Evolutionary conservation across 805 yeast genomes (phyloP), one percentile per base, ranked within the genome.

Genomic region (Starmera caribaea): DNA sequence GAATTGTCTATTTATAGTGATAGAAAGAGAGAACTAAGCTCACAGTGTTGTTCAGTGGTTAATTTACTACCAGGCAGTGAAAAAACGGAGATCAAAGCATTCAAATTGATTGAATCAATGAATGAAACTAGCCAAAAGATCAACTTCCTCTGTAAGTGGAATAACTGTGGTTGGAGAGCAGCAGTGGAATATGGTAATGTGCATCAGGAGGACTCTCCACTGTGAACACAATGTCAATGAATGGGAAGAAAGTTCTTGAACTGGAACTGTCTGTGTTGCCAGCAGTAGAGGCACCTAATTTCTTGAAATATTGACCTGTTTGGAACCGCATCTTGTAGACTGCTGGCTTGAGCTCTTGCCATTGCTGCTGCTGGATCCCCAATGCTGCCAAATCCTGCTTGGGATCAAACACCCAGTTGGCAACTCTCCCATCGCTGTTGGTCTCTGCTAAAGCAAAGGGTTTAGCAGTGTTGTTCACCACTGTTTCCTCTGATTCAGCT

Each of bases 141-240:
- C 32, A 48, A 30, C 53, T 47, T 2, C 97, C 97, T 41, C 97
- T 72, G 63, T 89, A 89, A 0, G 97, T 89, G 6, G 95, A 76
- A 63, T 88, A 89, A 29, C 95, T 81, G 61, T 81, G 86, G 54
- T 86, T 86, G 34, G 95, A 79, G 42, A 89, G 65, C 39, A 89
- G 69, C 45, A 89, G 63, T 0, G 97, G 97, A 40, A 89, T 81
- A 57, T 89, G 97, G 60, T 87, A 89, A 57, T 89, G 97, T 31
- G 74, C 65, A 43, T 80, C 86, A 0, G 86, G 80, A 0, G 83
- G 82, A 45, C 69, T 67, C 7, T 69, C 70, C 4, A 89, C 75
- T 27, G 71, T 72, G 54, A 89, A 89, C 1, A 71, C 66, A 32
- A 89, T 83, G 44, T 89, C 96, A 8, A 88, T 87, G 53, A 73